A percentile compares a stretch with the other conserved stretches of the same genome.
Evolutionary conservation across 257 asterid species (phyloP).

Genomic region (Nicotiana knightiana): DNA sequence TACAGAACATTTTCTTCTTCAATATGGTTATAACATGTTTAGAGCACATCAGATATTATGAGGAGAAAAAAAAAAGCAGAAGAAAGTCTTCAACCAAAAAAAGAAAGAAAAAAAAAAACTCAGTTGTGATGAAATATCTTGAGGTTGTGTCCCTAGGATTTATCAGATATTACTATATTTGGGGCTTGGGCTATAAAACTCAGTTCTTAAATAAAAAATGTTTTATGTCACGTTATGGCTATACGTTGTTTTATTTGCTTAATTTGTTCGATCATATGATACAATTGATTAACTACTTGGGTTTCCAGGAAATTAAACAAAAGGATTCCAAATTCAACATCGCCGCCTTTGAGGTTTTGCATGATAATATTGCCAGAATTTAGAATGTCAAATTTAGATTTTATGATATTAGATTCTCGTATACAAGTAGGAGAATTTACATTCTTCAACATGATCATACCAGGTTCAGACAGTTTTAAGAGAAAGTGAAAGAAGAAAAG

Average conservation of each 20-base stretch:
- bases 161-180: too few relatives aligned
- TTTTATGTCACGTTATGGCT: background rate
- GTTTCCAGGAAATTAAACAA: background rate
- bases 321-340: background rate
- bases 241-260: background rate
- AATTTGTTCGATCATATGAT: background rate
- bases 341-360: background rate
- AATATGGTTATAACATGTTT: background rate
- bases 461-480: background rate
- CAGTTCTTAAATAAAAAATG: background rate
- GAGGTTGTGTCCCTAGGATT: too few relatives aligned
- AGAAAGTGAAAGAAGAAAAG: background rate
- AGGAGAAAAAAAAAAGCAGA: background rate
- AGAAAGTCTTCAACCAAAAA: background rate
- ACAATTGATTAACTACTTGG: background rate
- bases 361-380: background rate
- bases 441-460: background rate
- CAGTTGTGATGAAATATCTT: too few relatives aligned
- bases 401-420: background rate
- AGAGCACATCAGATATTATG: background rate
- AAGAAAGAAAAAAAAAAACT: rapidly evolving
- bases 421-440: background rate
- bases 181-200: background rate
- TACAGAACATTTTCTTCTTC: background rate
- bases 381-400: background rate